Evolutionary conservation across 129 eudicot genomes (phyloP).

Genomic region (Artemisia argyi): DNA sequence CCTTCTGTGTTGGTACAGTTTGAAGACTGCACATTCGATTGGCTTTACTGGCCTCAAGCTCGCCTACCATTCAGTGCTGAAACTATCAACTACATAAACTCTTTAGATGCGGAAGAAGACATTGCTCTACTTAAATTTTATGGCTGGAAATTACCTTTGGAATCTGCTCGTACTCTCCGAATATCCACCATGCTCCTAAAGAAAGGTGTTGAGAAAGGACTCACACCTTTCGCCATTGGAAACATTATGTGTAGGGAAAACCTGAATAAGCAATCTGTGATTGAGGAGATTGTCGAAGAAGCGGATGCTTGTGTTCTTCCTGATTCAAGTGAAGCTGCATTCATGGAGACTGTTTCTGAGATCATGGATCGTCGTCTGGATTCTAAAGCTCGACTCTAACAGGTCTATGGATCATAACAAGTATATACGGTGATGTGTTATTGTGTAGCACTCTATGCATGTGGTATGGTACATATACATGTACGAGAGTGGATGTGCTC

Average conservation of each 20-base stretch:
- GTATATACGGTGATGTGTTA: not conserved
- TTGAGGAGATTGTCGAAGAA: conserved; percentile 66
- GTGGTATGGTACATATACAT: conserved; percentile 16
- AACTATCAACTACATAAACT: conserved; percentile 57
- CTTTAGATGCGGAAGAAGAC: conserved; percentile 77
- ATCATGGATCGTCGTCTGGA: conserved; percentile 64
- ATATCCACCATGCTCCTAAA: conserved; percentile 76
- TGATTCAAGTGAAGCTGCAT: conserved; percentile 50
- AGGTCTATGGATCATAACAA: not conserved
- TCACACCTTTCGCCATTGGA: conserved; percentile 65
- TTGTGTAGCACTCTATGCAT: conserved; percentile 13
- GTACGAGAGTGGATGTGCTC: conserved; percentile 7
- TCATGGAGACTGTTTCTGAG: conserved; percentile 53
- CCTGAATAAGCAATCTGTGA: conserved; percentile 48
- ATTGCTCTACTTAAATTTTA: conserved; percentile 58
- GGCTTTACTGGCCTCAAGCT: conserved; percentile 87
- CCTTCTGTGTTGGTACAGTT: conserved; percentile 41
- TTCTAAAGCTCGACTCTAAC: conserved; percentile 20
- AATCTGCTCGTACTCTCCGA: conserved; percentile 55
- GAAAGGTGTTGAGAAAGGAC: conserved; percentile 68
- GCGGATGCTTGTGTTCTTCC: conserved; percentile 55
- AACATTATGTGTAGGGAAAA: conserved; percentile 68
- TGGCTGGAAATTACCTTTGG: conserved; percentile 63
- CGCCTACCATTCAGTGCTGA: conserved; percentile 52
- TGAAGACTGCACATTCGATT: conserved; percentile 38